Percentiles rank a stretch among this genome's conserved stretches.
Evolutionary conservation across 1,139 yeast genomes (phyloP).

Genomic region (Yamadazyma membranifaciens): DNA sequence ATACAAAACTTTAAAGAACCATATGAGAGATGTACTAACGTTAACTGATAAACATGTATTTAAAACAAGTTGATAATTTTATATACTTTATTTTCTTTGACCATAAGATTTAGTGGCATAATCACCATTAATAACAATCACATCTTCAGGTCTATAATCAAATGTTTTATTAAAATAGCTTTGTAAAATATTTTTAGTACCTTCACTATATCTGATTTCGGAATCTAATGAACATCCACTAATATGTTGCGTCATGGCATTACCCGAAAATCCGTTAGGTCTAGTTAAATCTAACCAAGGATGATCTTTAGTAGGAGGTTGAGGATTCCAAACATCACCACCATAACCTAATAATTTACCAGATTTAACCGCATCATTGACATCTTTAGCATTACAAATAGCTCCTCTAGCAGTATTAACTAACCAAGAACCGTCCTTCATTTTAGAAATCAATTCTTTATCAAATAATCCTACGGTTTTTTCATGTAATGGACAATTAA

Average conservation of each 20-base stretch:
- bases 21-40: neutral
- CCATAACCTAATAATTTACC: constrained; percentile 80
- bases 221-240: constrained; percentile 83
- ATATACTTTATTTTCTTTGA: constrained; percentile 28
- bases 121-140: constrained; percentile 69
- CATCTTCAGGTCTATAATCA: constrained; percentile 72
- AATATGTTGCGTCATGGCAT: constrained; percentile 84
- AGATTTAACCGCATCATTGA: constrained; percentile 67
- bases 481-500: constrained; percentile 77
- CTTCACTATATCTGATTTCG: constrained; percentile 69
- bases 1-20: too few relatives aligned
- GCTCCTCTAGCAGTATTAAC: constrained; percentile 89
- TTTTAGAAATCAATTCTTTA: constrained; percentile 64
- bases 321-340: constrained; percentile 83
- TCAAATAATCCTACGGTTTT: constrained; percentile 65
- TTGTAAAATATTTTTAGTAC: constrained; percentile 63
- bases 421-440: constrained; percentile 75
- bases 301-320: constrained; percentile 74
- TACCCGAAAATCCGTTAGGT: constrained; percentile 62
- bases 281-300: constrained; percentile 76
- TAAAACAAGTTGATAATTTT: neutral
- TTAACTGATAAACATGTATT: constrained; percentile 1
- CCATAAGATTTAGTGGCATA: constrained; percentile 78
- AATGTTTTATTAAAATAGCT: constrained; percentile 59
- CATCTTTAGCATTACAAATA: constrained; percentile 68